A percentile compares a stretch with the other conserved stretches of the same genome.
These are phyloP conservation scores for Ascochyta rabiei DNA, from an alignment of 2,329 filamentous ascomycete species.

Conservation along the genomic window DNA sequence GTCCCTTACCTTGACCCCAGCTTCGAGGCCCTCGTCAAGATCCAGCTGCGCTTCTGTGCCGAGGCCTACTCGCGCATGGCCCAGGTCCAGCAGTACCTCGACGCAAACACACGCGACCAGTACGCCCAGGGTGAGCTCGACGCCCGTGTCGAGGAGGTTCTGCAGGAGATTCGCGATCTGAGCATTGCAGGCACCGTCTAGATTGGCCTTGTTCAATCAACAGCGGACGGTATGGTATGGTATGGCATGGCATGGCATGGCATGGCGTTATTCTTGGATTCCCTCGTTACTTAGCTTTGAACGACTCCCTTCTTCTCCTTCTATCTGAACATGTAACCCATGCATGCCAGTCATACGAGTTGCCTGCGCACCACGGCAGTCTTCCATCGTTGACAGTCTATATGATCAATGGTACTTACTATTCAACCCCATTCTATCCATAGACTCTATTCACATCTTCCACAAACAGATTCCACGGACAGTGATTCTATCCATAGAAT, in stretches of 20 bases:
- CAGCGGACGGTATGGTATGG: too few relatives aligned
- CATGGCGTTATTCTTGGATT: slow-evolving; percentile 9
- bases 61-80: slow-evolving; percentile 98
- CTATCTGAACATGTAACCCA: neutral
- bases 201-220: too few relatives aligned
- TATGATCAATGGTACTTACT: too few relatives aligned
- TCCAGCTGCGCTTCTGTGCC: slow-evolving; percentile 95
- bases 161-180: slow-evolving; percentile 95
- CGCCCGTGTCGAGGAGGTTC: slow-evolving; percentile 87
- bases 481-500: too few relatives aligned
- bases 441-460: too few relatives aligned
- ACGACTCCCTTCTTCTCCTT: neutral
- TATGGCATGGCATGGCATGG: neutral
- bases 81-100: slow-evolving; percentile 97
- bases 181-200: slow-evolving; percentile 81
- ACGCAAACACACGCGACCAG: slow-evolving; percentile 92
- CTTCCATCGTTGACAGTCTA: too few relatives aligned
- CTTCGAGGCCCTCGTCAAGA: slow-evolving; percentile 98
- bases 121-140: slow-evolving; percentile 95
- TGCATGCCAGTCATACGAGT: too few relatives aligned
- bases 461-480: too few relatives aligned
- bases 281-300: neutral
- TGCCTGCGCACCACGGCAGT: too few relatives aligned
- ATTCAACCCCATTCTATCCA: too few relatives aligned
- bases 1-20: slow-evolving; percentile 96